Base-by-base conservation (phyloP, 352 stramenopile genomes). In the Pythium sp. region DNA sequence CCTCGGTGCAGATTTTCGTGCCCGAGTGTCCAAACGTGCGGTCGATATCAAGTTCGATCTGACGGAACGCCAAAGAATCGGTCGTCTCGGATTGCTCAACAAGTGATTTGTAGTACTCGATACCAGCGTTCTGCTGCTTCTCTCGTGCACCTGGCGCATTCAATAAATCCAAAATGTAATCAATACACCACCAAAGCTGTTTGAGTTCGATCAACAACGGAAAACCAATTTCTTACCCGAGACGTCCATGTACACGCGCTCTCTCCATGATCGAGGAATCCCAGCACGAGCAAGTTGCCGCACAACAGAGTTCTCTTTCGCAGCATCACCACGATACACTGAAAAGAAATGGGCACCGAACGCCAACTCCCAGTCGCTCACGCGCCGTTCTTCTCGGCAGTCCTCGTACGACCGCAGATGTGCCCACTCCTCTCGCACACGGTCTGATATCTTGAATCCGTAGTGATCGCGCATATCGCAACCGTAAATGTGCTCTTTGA, bases 41-140 rank as follows among this genome's bases (percentile, higher is more conserved):
- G 67, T 93, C 84, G 70, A 94, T 93, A 64, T 96, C 89, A 22
- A 96, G 73, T 30, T 96, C 87, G 67, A 96, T 96, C 64, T 96
- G 89, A 2, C 84, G 79, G 55, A 94, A 94, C 14, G 83, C 69
- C 7, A 77, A 61, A 7, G 81, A 84, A n/a, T 94, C 86, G 41
- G 69, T 58, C 20, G 65, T 63, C 26, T 81, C 72, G 0, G 77
- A 72, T 70, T 86, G 69, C 38, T 76, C 71, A 2, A 90, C 73
- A 3, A 94, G 74, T 59, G 67, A 59, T 2, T 57, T 26, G 58
- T 93, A 94, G 62, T 91, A 91, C 5, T 81, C 68, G 3, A 61
- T 30, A 0, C 77, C 77, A 34, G 72, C 84, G 15, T 80, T 78
- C n/a, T 68, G 54, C 65, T 90, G 71, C 70, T 90, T 93, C 56